These are phyloP conservation scores for Fusarium floridanum DNA, from an alignment of 2,329 filamentous ascomycete genomes.

Conservation along the genomic window DNA sequence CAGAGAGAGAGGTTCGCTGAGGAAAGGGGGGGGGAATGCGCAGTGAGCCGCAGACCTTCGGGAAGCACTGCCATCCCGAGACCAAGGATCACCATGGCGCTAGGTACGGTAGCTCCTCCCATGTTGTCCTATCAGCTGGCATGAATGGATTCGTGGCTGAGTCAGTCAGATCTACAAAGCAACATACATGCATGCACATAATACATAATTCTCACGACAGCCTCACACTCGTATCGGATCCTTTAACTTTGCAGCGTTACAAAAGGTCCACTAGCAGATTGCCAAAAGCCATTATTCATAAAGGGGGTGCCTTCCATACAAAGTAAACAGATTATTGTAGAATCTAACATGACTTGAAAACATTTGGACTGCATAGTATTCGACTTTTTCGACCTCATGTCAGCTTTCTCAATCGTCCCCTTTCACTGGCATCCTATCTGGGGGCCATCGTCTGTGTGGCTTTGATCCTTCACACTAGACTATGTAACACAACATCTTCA, in stretches of 20 bases:
- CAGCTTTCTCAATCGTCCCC: slow-evolving; percentile 16
- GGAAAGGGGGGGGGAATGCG: background rate
- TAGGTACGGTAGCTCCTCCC: background rate
- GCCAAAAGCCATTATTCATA: background rate
- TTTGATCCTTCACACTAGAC: background rate
- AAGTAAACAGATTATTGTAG: background rate
- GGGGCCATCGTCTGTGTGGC: slow-evolving; percentile 30
- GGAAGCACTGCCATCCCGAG: slow-evolving; percentile 9
- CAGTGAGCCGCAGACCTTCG: slow-evolving; percentile 4
- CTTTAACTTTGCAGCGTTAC: background rate
- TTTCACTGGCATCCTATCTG: slow-evolving; percentile 47
- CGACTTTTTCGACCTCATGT: slow-evolving; percentile 51
- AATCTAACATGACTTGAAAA: background rate
- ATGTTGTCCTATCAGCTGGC: background rate
- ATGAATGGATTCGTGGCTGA: slow-evolving; percentile 1
- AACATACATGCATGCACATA: slow-evolving; percentile 6
- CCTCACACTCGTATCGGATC: slow-evolving; percentile 4
- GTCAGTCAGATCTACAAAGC: slow-evolving; percentile 8
- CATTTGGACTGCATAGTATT: background rate
- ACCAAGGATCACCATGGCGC: slow-evolving; percentile 1
- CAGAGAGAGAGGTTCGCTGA: background rate
- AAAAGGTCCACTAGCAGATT: background rate
- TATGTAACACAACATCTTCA: background rate
- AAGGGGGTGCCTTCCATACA: background rate
- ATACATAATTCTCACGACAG: slow-evolving; percentile 8